Evolutionary conservation across 1,284 basidiomycete species (phyloP), one percentile per base, ranked within the genome.

Genomic region (Puccinia polysora): DNA sequence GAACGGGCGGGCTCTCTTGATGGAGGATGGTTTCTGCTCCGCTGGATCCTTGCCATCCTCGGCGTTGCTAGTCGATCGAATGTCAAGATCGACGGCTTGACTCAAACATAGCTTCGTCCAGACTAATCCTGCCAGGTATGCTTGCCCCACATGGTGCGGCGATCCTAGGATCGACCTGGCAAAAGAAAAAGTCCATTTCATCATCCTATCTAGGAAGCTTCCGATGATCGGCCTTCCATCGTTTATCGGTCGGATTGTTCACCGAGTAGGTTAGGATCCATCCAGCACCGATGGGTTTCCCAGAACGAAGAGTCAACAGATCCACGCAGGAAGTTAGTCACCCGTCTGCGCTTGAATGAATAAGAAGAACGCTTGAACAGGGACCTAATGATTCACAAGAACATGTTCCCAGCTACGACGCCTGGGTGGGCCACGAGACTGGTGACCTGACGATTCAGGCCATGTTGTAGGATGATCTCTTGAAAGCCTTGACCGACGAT

Each of bases 341-440:
- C 8, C 40, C 40, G 8, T 43, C 40, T 43, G 8, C 8, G 18
- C 40, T 43, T 43, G 8, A 43, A 34, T 10, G 23, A 28, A 34
- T 8, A 28, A 18, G 43, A 10, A 32, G 20, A 1, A 28, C 20
- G 32, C 14, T 36, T 32, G 6, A 47, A 30, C 15, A 7, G 23
- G 5, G 10, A 50, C 12, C 4, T 10, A 5, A 36, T 62, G 20
- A 12, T n/a, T n/a, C n/a, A 72, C 70, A 55, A 23, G 32, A 80
- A 78, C 74, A 80, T 80, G 53, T 76, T 78, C 20, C 76, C 79
- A 7, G 79, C 79, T 7, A 80, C 79, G 12, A 80, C 78, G 32
- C 79, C 79, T 0, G 79, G 79, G 63, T 80, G 79, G 5, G 77
- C 74, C 28, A 78, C 74, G 69, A 76, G 77, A 52, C 75, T 76